Base-by-base conservation (phyloP, 2,329 filamentous ascomycete species). In the Sporothrix pseudoabietina region DNA sequence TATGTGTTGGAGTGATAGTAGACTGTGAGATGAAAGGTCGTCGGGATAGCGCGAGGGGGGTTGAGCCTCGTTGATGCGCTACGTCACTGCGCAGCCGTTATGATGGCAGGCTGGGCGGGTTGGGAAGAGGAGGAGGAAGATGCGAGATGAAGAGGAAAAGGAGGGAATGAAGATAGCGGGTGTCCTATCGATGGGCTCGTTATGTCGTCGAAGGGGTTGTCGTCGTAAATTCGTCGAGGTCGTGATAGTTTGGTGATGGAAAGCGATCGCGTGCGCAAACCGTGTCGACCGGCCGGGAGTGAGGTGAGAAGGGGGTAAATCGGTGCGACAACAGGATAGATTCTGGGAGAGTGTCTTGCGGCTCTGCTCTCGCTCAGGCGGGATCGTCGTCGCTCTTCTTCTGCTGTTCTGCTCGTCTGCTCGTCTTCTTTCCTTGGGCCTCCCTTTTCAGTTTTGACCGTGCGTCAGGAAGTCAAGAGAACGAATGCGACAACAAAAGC, bases 141-240 rank as follows among this genome's bases (percentile, higher is more conserved):
- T n/a, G n/a, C 16, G 22, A 16, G 32, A 70, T 30, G 12, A 57
- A 57, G 4, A 26, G 4, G 12, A 32, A 26, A 8, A 32, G 7
- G 30, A 7, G 7, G 14, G n/a, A 2, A 59, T 12, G 39, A 26
- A 16, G 22, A 16, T n/a, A 5, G 12, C 4, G 7, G 12, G 14
- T 1, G 6, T 47, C 7, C n/a, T 2, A 5, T 65, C 39, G 10
- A 8, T 44, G 22, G n/a, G 32, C 16, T 41, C 59, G 16, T 9
- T 9, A 19, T 30, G 61, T 65, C 39, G 61, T 66, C 39, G 22
- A 30, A 32, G 35, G 12, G 22, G n/a, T 44, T 41, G 61, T 66
- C 39, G 61, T 66, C 39, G 61, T 47, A 26, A 59, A 41, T 9
- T 61, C n/a, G 61, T 66, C 59, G 35, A 47, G n/a, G 26, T 47